A percentile compares a stretch with the other conserved stretches of the same genome.
These are phyloP conservation scores for Coccomyxa sp. DNA, from an alignment of 139 green algal genomes.

Conservation along the genomic window DNA sequence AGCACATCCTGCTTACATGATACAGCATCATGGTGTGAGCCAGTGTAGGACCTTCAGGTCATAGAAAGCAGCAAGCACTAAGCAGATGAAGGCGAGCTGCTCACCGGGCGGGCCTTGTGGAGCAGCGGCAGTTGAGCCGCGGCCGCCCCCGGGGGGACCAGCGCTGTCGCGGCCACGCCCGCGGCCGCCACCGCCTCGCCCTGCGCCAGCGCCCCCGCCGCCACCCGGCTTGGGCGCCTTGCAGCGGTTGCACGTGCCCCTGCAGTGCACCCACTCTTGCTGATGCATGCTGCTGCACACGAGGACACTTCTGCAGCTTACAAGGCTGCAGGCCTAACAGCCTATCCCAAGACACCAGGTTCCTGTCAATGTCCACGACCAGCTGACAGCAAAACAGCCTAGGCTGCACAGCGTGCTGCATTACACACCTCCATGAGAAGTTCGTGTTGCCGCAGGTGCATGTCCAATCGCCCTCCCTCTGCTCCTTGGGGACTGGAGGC, in stretches of 20 bases:
- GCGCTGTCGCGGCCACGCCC: constrained; percentile 11
- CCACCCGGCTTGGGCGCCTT: constrained; percentile 10
- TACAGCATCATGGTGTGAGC: no score
- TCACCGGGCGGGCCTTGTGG: constrained; percentile 27
- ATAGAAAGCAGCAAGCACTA: no score
- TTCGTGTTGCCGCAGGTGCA: constrained; percentile 84
- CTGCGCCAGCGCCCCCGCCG: constrained; percentile 12
- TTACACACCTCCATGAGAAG: constrained; percentile 46
- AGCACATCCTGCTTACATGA: no score
- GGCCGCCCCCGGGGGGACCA: constrained; percentile 8
- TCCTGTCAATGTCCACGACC: background rate
- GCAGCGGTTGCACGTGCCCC: constrained; percentile 35
- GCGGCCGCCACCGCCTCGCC: constrained; percentile 16
- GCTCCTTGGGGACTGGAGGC: constrained; percentile 14
- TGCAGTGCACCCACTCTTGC: background rate
- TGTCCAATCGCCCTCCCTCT: constrained; percentile 62
- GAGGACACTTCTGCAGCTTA: background rate
- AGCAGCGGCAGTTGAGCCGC: constrained; percentile 6
- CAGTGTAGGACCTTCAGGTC: no score
- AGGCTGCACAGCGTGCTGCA: background rate
- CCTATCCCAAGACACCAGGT: background rate
- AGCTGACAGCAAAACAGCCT: background rate
- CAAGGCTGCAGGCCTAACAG: background rate
- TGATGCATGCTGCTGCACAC: background rate
- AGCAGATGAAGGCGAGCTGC: no score